Conservation (phyloP, 352 stramenopile genomes). For the Pythium monospermum region DNA sequence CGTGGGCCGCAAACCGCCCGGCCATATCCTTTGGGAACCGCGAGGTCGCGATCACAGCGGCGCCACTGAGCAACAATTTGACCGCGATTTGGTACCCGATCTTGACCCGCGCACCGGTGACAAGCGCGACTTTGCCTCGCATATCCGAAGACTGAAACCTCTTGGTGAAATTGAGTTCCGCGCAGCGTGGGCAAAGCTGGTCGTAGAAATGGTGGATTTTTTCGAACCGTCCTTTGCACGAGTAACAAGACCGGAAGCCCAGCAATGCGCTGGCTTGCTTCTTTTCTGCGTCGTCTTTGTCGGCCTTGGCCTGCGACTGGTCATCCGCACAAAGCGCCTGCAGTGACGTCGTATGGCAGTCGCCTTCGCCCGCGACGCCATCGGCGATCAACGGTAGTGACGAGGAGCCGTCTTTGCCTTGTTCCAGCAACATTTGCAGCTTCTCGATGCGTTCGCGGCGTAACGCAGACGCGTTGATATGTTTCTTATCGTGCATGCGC, state of each 20-base stretch:
- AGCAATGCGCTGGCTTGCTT: constrained; percentile 59
- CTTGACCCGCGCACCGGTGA: constrained; percentile 96
- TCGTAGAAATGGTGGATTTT: constrained; percentile 96
- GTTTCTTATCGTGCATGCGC: constrained; percentile 90
- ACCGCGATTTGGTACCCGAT: constrained; percentile 95
- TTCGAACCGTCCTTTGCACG: constrained; percentile 93
- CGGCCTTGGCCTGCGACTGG: constrained; percentile 38
- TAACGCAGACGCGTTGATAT: constrained; percentile 91
- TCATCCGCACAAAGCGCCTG: constrained; percentile 62
- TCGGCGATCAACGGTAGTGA: constrained; percentile 89
- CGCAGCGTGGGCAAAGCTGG: constrained; percentile 93
- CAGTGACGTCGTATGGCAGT: constrained; percentile 51
- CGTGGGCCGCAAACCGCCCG: constrained; percentile 86
- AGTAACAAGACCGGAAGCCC: constrained; percentile 93
- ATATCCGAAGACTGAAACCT: constrained; percentile 90
- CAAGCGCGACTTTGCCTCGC: constrained; percentile 86
- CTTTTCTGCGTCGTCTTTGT: constrained; percentile 41
- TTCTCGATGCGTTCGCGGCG: constrained; percentile 89
- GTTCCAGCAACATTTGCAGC: constrained; percentile 85
- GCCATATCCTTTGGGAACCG: constrained; percentile 93
- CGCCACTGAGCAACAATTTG: constrained; percentile 91
- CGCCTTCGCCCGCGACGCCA: constrained; percentile 72
- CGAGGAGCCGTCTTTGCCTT: constrained; percentile 73
- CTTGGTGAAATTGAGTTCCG: constrained; percentile 93
- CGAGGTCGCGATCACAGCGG: constrained; percentile 92